A percentile compares a stretch with the other conserved stretches of the same genome.
phyloP scores from a whole-genome alignment of 2,329 filamentous ascomycete species.

The Didymella arachidicola region DNA sequence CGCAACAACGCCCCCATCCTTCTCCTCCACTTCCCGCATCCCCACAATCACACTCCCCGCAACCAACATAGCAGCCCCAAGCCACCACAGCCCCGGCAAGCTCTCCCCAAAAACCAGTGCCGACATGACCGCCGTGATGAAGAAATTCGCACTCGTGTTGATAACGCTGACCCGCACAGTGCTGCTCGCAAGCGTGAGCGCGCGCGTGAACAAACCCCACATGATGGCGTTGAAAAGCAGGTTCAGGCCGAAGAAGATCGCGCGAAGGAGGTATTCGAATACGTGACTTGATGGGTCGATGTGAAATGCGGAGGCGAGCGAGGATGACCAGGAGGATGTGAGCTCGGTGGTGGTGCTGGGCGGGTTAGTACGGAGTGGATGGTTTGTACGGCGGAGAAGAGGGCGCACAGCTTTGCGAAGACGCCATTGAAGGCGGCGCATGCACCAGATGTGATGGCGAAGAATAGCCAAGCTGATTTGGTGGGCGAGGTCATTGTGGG shows the following conservation, averaged over 20 bases:
- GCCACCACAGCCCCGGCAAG: conserved; percentile 78
- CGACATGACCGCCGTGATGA: conserved; percentile 77
- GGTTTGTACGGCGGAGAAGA: conserved; percentile 4
- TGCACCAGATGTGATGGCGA: conserved; percentile 75
- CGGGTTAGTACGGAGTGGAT: conserved; percentile 16
- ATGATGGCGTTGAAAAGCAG: conserved; percentile 79
- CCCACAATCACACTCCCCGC: conserved; percentile 82
- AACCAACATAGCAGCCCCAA: conserved; percentile 74
- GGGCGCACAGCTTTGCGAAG: conserved; percentile 78
- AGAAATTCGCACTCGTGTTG: conserved; percentile 83
- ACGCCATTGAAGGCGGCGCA: conserved; percentile 84
- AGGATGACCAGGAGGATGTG: conserved; percentile 61
- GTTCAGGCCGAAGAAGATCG: conserved; percentile 76
- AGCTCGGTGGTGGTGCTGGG: conserved; percentile 66
- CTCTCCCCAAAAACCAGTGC: conserved; percentile 74
- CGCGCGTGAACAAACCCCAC: conserved; percentile 84
- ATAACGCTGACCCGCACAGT: conserved; percentile 83
- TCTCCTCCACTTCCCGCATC: conserved; percentile 65
- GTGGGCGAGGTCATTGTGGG: conserved; percentile 35
- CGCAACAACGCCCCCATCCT: conserved; percentile 40
- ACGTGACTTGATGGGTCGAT: conserved; percentile 56
- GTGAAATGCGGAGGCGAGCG: conserved; percentile 58
- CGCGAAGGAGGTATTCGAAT: conserved; percentile 61
- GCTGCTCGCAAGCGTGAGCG: conserved; percentile 75
- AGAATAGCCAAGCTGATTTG: conserved; percentile 61